Evolutionary conservation across 495 filamentous ascomycete genomes (phyloP).

Genomic region (Letharia columbiana): DNA sequence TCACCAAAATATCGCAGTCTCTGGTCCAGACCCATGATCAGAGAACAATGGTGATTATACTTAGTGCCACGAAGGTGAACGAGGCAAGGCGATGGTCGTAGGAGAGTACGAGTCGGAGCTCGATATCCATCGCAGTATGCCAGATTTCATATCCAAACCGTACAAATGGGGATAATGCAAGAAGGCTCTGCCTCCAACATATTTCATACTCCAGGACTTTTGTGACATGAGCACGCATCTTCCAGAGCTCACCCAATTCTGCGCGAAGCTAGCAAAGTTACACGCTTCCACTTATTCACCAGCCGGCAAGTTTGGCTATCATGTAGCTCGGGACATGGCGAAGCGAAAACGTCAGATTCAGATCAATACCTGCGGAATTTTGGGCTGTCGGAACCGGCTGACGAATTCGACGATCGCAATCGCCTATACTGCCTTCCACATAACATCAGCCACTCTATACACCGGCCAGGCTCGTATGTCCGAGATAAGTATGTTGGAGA

Average conservation of each 20-base stretch:
- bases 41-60: neutral
- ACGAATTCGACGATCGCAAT: conserved; percentile 22
- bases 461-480: conserved; percentile 5
- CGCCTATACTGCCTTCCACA: conserved; percentile 26
- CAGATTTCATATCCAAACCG: conserved; percentile 38
- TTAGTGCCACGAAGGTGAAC: conserved; percentile 18
- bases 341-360: no score
- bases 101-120: conserved; percentile 42
- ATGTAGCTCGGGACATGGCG: conserved; percentile 11
- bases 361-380: no score
- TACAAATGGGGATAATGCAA: conserved; percentile 38
- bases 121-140: conserved; percentile 35
- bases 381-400: conserved; percentile 29
- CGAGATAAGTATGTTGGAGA: conserved; percentile 11
- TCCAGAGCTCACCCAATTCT: conserved; percentile 39
- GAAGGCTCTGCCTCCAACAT: conserved; percentile 13
- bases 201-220: conserved; percentile 39
- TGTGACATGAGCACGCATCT: conserved; percentile 32
- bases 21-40: neutral
- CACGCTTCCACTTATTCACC: conserved; percentile 37
- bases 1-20: neutral
- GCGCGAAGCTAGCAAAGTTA: conserved; percentile 33
- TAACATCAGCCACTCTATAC: no score
- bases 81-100: conserved; percentile 30
- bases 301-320: conserved; percentile 47